Percentiles rank a stretch among this genome's conserved stretches.
Conservation (phyloP, 257 asterid genomes). For the Handroanthus guayacan region DNA sequence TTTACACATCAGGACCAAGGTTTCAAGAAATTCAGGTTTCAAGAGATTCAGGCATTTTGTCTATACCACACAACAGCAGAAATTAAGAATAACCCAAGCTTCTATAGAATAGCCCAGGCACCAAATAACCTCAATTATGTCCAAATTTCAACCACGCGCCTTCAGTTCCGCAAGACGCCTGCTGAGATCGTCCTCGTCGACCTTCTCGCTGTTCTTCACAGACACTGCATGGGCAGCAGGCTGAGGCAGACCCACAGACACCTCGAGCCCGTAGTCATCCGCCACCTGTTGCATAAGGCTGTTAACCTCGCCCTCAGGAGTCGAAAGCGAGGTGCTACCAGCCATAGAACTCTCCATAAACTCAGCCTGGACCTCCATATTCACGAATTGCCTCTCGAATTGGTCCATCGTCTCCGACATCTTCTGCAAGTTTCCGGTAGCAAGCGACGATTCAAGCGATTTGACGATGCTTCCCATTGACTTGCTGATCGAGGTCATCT, state of each 20-base stretch:
- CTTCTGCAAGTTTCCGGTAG: constrained; percentile 91
- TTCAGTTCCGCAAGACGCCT: constrained; percentile 97
- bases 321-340: constrained; percentile 90
- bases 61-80: constrained; percentile 5
- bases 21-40: constrained; percentile 26
- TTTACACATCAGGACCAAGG: constrained; percentile 37
- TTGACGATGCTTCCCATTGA: constrained; percentile 91
- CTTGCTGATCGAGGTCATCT: constrained; percentile 83
- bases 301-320: constrained; percentile 93
- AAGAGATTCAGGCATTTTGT: constrained; percentile 24
- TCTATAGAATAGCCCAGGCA: constrained; percentile 9
- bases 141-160: constrained; percentile 76
- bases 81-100: neutral
- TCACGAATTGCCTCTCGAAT: constrained; percentile 92
- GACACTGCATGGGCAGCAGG: constrained; percentile 80
- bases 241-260: constrained; percentile 93
- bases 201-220: constrained; percentile 67
- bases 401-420: constrained; percentile 98
- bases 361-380: constrained; percentile 99
- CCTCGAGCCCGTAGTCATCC: constrained; percentile 96
- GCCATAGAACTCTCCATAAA: constrained; percentile 99
- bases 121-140: constrained; percentile 23
- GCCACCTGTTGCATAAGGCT: constrained; percentile 98
- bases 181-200: constrained; percentile 84
- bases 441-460: constrained; percentile 80